These are phyloP conservation scores for Globisporangium polare DNA, from an alignment of 352 stramenopile species.

Conservation along the genomic window DNA sequence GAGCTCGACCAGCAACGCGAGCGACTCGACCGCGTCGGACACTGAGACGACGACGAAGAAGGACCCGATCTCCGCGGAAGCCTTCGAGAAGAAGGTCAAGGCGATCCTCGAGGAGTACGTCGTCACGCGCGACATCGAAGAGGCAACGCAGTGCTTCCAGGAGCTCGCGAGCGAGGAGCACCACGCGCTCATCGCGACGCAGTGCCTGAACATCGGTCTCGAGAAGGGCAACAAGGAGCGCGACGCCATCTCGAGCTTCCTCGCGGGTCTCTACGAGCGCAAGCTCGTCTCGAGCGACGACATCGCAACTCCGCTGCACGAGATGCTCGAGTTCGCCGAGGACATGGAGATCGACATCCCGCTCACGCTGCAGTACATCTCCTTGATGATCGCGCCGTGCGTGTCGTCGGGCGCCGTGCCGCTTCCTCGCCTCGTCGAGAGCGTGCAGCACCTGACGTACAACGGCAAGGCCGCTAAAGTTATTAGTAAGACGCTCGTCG, in stretches of 20 bases:
- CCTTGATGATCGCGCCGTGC: slow-evolving; percentile 64
- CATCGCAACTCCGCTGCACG: slow-evolving; percentile 37
- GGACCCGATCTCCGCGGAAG: slow-evolving; percentile 35
- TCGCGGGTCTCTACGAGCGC: slow-evolving; percentile 47
- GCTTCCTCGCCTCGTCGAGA: slow-evolving; percentile 36
- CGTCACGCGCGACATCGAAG: slow-evolving; percentile 80
- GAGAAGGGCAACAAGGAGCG: slow-evolving; percentile 72
- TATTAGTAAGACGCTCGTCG: slow-evolving; percentile 41
- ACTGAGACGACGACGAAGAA: slow-evolving; percentile 3
- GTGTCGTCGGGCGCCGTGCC: slow-evolving; percentile 40
- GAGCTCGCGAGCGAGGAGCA: slow-evolving; percentile 53
- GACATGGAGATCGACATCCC: slow-evolving; percentile 85
- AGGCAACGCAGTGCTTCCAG: slow-evolving; percentile 46
- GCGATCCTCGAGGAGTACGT: slow-evolving; percentile 86
- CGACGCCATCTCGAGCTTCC: slow-evolving; percentile 41
- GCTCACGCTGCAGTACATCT: slow-evolving; percentile 62
- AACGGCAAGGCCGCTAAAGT: slow-evolving; percentile 69
- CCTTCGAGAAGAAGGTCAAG: slow-evolving; percentile 84
- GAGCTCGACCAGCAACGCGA: slow-evolving; percentile 3
- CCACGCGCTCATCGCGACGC: slow-evolving; percentile 43
- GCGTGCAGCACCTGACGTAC: slow-evolving; percentile 40
- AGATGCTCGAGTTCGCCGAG: slow-evolving; percentile 70
- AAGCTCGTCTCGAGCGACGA: slow-evolving; percentile 41
- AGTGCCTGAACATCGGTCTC: slow-evolving; percentile 61
- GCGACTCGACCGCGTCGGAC: slow-evolving; percentile 5